Evolutionary conservation across 306 rosid genomes (phyloP).

Genomic region (Pyrus pyrifolia): DNA sequence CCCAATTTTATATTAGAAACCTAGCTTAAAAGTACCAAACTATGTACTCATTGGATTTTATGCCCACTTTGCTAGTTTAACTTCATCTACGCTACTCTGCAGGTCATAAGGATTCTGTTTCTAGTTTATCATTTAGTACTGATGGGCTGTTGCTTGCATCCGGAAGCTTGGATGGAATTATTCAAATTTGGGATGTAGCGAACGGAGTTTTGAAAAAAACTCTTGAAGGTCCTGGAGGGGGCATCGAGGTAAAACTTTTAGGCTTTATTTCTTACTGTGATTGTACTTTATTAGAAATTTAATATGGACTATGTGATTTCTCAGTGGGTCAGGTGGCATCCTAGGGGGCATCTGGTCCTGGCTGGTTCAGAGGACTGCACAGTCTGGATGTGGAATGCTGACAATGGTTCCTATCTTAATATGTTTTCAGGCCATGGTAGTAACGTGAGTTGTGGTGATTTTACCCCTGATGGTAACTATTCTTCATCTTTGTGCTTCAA

Average conservation of each 20-base stretch:
- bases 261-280: neutral
- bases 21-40: neutral
- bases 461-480: conserved; percentile 86
- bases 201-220: conserved; percentile 42
- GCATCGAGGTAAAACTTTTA: conserved; percentile 57
- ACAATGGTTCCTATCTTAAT: conserved; percentile 42
- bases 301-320: conserved; percentile 22
- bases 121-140: conserved; percentile 65
- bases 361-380: conserved; percentile 84
- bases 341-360: conserved; percentile 68
- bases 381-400: conserved; percentile 94
- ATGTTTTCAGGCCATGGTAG: conserved; percentile 69
- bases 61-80: neutral
- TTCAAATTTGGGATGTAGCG: conserved; percentile 67
- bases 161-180: conserved; percentile 67
- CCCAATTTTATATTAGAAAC: neutral
- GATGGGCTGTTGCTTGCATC: conserved; percentile 81
- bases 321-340: conserved; percentile 97
- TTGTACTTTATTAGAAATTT: conserved; percentile 7
- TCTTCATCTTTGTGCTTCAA: conserved; percentile 14
- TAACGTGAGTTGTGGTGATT: conserved; percentile 87
- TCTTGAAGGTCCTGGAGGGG: conserved; percentile 76
- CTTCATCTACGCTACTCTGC: conserved; percentile 15
- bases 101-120: conserved; percentile 77
- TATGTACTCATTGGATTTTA: neutral